Conservation (phyloP, 306 rosid species). For the Trichosanthes cucumerina region DNA sequence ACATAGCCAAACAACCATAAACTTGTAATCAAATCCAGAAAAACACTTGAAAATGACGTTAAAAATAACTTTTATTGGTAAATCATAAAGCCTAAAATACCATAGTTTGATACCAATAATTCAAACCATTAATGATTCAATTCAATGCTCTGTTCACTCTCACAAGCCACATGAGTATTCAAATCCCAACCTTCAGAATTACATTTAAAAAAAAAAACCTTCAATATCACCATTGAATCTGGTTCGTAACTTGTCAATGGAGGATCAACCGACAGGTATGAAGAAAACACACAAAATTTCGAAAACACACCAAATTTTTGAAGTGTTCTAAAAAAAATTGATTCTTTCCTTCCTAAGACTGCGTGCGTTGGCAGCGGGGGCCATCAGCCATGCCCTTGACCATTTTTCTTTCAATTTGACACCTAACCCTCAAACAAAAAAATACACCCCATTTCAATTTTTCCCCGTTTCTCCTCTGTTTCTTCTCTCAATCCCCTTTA, state of each 20-base stretch:
- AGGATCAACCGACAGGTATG: neutral
- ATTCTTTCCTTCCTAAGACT: neutral
- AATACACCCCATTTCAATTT: neutral
- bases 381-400: neutral
- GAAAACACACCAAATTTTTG: neutral
- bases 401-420: neutral
- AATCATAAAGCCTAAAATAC: neutral
- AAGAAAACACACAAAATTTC: neutral
- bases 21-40: too few relatives aligned
- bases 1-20: too few relatives aligned
- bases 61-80: neutral
- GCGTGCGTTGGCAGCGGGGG: neutral
- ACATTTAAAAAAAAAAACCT: neutral
- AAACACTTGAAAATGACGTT: too few relatives aligned
- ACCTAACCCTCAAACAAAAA: neutral
- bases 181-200: neutral
- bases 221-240: neutral
- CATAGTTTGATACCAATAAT: neutral
- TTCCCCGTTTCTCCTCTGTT: neutral
- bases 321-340: neutral
- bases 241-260: neutral
- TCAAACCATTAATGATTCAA: neutral
- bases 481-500: neutral
- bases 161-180: neutral
- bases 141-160: neutral